Base-by-base conservation (phyloP, 1,139 yeast genomes). In the Tardiomyces depauwii region DNA sequence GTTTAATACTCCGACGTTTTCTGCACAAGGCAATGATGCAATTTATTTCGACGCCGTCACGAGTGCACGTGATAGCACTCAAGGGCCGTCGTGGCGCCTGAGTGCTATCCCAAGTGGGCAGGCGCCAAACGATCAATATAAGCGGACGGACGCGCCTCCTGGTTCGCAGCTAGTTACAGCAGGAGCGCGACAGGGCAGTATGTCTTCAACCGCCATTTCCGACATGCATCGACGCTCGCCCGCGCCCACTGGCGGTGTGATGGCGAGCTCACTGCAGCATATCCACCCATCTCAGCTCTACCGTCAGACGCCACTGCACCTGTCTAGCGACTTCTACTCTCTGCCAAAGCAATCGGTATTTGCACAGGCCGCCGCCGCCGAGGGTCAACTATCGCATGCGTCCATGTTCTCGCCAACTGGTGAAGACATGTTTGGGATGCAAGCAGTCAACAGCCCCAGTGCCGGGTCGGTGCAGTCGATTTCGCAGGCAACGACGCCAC, bases 211-310 rank as follows among this genome's bases (percentile, higher is more conserved):
- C 3, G 36, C 16, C 16, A 14, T 14, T 30, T 12, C 16, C 10
- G n/a, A 12, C 4, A 14, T 13, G 16, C 36, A 12, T 5, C 36
- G 36, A 3, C 36, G 16, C 10, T 30, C 36, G 36, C 36, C 36
- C 16, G 16, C n/a, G 36, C 36, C 36, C 10, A 3, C 16, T 30
- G 36, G n/a, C 36, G 36, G 36, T 30, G 36, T 5, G 5, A 14
- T 12, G 11, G 36, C 36, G 36, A 30, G 16, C 16, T 30, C 36
- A 5, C 49, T 54, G 36, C 57, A 55, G 45, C 57, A 55, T 42
- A 47, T 55, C 13, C 57, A 55, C 42, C 58, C 59, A 14, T 47
- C 56, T 14, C 59, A 55, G 39, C 45, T 48, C 13, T 43, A 46
- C 36, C 21, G 42, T 13, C 45, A 30, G 16, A 14, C 36, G 11